Evolutionary conservation across 768 basidiomycete species (phyloP).

Genomic region (Lentinula edodes): DNA sequence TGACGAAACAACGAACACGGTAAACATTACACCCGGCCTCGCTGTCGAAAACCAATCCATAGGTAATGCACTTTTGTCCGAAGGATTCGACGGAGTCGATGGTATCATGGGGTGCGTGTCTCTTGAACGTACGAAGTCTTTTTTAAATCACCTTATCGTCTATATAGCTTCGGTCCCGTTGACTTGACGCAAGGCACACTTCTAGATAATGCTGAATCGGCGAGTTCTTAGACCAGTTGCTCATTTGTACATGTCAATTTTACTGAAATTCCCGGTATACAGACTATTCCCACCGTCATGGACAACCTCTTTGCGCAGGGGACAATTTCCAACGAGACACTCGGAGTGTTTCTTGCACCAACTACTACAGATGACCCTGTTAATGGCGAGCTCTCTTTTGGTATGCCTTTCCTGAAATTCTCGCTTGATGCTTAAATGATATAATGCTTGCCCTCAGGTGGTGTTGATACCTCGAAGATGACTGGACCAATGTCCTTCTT

Average conservation of each 20-base stretch:
- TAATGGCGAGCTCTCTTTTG: neutral
- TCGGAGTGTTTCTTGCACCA: neutral
- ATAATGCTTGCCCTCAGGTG: neutral
- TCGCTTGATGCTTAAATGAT: too few species aligned
- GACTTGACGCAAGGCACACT: neutral
- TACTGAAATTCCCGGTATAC: neutral
- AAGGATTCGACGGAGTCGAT: neutral
- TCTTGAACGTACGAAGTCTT: neutral
- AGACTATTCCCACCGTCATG: slow-evolving; percentile 1
- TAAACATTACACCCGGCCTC: neutral
- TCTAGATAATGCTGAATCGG: neutral
- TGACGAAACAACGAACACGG: neutral
- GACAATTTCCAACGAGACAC: neutral
- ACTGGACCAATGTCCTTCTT: neutral
- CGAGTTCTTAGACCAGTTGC: neutral
- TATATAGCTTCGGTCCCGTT: neutral
- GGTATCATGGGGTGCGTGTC: neutral
- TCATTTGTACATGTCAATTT: neutral
- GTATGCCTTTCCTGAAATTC: neutral
- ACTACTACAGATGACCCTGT: neutral
- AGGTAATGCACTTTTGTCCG: neutral
- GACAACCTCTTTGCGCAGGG: neutral
- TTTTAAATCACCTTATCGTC: neutral
- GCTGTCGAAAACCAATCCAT: neutral
- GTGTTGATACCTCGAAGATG: neutral